Conservation (phyloP, 176 grass and related monocot genomes). For the Dactylis glomerata region DNA sequence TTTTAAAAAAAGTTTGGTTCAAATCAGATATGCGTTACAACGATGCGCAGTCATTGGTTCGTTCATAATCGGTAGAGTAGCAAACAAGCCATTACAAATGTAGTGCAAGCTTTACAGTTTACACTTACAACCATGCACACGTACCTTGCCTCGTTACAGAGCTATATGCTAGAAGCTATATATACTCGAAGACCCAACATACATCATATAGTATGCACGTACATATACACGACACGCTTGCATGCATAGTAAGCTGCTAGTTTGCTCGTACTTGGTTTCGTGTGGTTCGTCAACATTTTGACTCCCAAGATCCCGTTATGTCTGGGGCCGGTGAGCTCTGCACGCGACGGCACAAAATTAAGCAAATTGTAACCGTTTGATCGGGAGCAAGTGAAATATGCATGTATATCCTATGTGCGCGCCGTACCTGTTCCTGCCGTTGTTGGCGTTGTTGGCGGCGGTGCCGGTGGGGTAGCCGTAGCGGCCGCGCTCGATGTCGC, state of each 20-base stretch:
- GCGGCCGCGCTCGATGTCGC: slow-evolving; percentile 36
- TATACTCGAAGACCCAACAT: background rate
- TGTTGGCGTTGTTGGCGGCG: background rate
- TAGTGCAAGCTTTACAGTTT: background rate
- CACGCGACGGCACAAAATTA: background rate
- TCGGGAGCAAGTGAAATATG: background rate
- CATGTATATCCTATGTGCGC: background rate
- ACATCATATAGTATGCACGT: background rate
- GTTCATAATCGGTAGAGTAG: background rate
- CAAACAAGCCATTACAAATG: background rate
- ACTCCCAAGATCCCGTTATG: background rate
- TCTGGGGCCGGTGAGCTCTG: slow-evolving; percentile 28
- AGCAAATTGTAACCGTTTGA: background rate
- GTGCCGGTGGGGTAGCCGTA: slow-evolving; percentile 16
- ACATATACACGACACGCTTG: background rate
- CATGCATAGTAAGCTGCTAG: background rate
- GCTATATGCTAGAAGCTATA: background rate
- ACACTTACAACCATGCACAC: slow-evolving; percentile 1
- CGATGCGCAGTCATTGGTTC: background rate
- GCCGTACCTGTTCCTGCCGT: slow-evolving; percentile 14
- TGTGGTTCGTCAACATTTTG: background rate
- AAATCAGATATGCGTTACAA: background rate
- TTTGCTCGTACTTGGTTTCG: background rate
- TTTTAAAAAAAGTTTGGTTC: too few relatives aligned
- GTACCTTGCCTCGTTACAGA: background rate